Base-by-base conservation (phyloP, 2,329 filamentous ascomycete genomes). In the Microthyrium microscopicum region DNA sequence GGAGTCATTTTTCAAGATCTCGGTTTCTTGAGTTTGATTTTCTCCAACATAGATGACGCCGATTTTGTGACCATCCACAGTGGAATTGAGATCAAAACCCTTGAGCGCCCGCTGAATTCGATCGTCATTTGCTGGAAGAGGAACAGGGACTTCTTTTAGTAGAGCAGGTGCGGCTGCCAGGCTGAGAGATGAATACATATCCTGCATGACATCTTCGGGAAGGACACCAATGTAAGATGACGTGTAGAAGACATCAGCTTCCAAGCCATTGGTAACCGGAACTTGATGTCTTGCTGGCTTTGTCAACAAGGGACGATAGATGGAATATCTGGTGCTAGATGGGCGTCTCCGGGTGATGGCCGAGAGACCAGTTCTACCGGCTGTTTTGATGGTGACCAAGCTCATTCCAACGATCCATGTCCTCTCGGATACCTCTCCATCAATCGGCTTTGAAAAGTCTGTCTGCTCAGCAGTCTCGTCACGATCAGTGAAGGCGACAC, bases 1-100 rank as follows among this genome's bases (percentile, higher is more conserved):
- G 20, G 73, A 75, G 4, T 80, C 73, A 43, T 98, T 98, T 45
- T 78, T 70, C 19, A 98, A 66, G 22, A 95, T 93, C 36, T 91
- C 82, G 1, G 65, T 61, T 52, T 95, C 89, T 2, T 74, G 58
- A 1, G 70, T 82, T 55, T 98, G 89, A 5, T 78, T 77, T 45
- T 91, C 77, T 34, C 79, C 84, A 41, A 95, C 77, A 53, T 94
- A 98, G 26, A 98, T 75, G 16, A 98, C 78, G 12, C 89, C 89
- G 26, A 93, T 78, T 55, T 93, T 94, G 62, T 95, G 84, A 5
- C 84, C 84, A 53, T 98, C 89, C 4, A 98, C 77, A 6, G 83
- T 85, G 24, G 87, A 78, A 42, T 73, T 91, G 20, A 77, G 73
- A 53, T 98, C 89, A 52, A 98, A 91, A 9, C 73, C 64, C 24